Evolutionary conservation across 345 rosid genomes (phyloP), one percentile per base, ranked within the genome.

Genomic region (Salix arbutifolia): DNA sequence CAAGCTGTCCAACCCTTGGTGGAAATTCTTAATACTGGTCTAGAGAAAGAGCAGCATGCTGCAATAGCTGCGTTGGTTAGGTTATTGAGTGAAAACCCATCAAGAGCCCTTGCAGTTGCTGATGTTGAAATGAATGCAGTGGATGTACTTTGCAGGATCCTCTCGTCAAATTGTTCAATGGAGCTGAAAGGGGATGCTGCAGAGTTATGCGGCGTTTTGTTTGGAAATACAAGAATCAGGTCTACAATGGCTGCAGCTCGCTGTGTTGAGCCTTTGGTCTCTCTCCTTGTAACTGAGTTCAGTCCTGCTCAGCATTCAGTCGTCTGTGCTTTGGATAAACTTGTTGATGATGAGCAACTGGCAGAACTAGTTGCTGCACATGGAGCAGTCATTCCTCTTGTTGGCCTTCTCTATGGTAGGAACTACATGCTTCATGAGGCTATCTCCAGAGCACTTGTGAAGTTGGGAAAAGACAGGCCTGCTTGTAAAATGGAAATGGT

Each of bases 181-280:
- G 99, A 94, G 77, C 88, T 96, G 81, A 96, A 96, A 82, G 97
- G 99, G 71, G 97, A 96, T 89, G 97, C 99, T 70, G 99, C 98
- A 67, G 99, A 96, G 86, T 79, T 96, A 74, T 96, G 99, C 70
- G 89, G 91, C 82, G 98, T 96, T 85, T 91, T 96, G 76, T 96
- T 96, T 81, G 93, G 90, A 74, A 96, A 94, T 81, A 89, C 94
- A 60, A 88, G 93, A 85, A 91, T 96, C 72, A 91, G 99, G 84
- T 94, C 99, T 74, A 92, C 99, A 21, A 81, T 92, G 86, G 97
- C 97, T 78, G 99, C 98, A 18, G 98, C 98, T 17, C 96, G 91
- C 77, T 94, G 98, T 71, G 98, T 96, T 73, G 99, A 94, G 89
- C 99, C 99, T 77, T 88, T 96, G 42, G 99, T 96, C 70, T 88